Percentiles rank a stretch among this genome's conserved stretches.
Evolutionary conservation across 768 basidiomycete species (phyloP).

Genomic region (Cantharellus anzutake): DNA sequence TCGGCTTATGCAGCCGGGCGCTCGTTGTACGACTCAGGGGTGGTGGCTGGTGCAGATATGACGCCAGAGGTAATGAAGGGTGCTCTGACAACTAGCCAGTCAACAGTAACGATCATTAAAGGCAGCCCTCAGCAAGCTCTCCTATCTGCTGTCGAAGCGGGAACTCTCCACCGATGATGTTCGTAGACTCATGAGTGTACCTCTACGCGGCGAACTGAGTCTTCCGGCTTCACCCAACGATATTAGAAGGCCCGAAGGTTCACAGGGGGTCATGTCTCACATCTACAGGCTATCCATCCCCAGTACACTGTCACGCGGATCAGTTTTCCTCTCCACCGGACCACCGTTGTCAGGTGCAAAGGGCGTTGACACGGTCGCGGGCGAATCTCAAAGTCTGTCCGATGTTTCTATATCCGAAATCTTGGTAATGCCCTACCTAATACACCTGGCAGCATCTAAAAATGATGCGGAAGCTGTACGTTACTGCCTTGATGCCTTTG

Average conservation of each 20-base stretch:
- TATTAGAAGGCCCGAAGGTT: slow-evolving; percentile 24
- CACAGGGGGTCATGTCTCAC: slow-evolving; percentile 46
- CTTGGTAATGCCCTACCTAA: slow-evolving; percentile 53
- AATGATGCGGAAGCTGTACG: slow-evolving; percentile 44
- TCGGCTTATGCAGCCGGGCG: slow-evolving; percentile 69
- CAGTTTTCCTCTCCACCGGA: slow-evolving; percentile 10
- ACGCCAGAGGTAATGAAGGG: slow-evolving; percentile 58
- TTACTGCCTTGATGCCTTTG: slow-evolving; percentile 30
- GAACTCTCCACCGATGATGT: slow-evolving; percentile 51
- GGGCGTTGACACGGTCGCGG: not conserved
- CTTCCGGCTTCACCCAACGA: slow-evolving; percentile 25
- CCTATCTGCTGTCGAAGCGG: slow-evolving; percentile 75
- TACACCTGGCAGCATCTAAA: slow-evolving; percentile 58
- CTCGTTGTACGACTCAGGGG: slow-evolving; percentile 47
- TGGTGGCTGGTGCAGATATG: slow-evolving; percentile 80
- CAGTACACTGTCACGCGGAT: slow-evolving; percentile 14
- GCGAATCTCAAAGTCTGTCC: slow-evolving; percentile 17
- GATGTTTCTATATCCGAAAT: slow-evolving; percentile 54
- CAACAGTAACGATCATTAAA: slow-evolving; percentile 14
- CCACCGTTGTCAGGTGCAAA: not conserved
- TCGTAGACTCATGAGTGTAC: slow-evolving; percentile 50
- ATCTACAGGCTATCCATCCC: slow-evolving; percentile 40
- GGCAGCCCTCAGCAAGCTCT: slow-evolving; percentile 81
- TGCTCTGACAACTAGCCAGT: not conserved
- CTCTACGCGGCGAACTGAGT: slow-evolving; percentile 81